phyloP scores from a whole-genome alignment of 1,284 basidiomycete species.

The Naganishia sp. region DNA sequence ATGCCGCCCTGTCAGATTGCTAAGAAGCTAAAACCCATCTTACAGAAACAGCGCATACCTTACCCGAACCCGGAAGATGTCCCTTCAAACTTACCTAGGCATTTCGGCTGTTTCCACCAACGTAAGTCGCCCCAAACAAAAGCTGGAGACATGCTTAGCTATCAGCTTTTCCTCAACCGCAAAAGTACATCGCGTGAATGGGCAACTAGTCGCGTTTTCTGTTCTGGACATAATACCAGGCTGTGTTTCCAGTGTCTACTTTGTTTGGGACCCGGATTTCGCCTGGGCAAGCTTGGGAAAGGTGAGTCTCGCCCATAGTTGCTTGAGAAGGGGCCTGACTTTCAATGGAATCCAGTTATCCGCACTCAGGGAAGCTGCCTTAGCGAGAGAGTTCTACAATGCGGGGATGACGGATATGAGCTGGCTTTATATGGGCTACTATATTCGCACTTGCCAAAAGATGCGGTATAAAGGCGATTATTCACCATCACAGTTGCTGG shows the following conservation, averaged over 20 bases:
- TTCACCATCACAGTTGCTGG: conserved; percentile 78
- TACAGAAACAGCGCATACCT: conserved; percentile 61
- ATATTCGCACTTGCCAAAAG: conserved; percentile 87
- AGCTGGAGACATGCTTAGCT: neutral
- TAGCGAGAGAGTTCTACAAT: conserved; percentile 70
- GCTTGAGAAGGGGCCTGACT: neutral
- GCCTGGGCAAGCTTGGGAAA: conserved; percentile 72
- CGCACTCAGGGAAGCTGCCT: conserved; percentile 73
- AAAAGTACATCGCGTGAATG: conserved; percentile 73
- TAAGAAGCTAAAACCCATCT: neutral
- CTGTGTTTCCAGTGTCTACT: conserved; percentile 94
- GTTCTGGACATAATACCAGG: conserved; percentile 87
- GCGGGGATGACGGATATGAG: conserved; percentile 67
- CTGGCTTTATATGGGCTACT: conserved; percentile 73
- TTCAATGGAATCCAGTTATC: conserved; percentile 62
- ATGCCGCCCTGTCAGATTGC: neutral
- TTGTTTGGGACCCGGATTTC: conserved; percentile 83
- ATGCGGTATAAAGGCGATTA: conserved; percentile 98
- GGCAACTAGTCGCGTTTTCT: conserved; percentile 77
- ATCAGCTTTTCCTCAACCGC: neutral
- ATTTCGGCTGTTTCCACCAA: conserved; percentile 83
- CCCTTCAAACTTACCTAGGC: conserved; percentile 62
- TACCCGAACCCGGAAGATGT: conserved; percentile 54
- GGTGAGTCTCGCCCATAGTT: conserved; percentile 53
- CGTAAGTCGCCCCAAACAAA: conserved; percentile 34